These are phyloP conservation scores for Suhomyces choctaworum DNA, from an alignment of 1,139 yeast species.

Conservation along the genomic window DNA sequence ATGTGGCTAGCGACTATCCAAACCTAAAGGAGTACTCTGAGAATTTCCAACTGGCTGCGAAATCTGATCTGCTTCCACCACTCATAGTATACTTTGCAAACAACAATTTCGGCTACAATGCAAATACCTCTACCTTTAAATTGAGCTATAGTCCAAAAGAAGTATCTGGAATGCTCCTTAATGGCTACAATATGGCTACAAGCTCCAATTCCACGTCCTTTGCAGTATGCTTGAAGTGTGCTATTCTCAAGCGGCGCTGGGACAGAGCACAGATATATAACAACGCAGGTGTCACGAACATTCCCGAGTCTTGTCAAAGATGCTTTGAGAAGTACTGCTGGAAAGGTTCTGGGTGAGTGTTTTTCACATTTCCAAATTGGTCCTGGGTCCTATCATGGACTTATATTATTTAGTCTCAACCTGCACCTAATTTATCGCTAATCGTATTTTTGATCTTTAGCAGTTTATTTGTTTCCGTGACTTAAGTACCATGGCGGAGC, in stretches of 20 bases:
- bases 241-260: constrained; percentile 54
- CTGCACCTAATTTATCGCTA: too few species aligned
- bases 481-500: too few species aligned
- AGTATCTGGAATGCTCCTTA: constrained; percentile 44
- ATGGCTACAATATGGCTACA: constrained; percentile 56
- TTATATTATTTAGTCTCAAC: too few species aligned
- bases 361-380: too few species aligned
- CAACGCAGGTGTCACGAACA: constrained; percentile 1
- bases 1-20: constrained; percentile 35
- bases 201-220: constrained; percentile 41
- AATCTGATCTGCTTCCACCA: constrained; percentile 42
- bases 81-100: constrained; percentile 56
- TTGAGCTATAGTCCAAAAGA: constrained; percentile 48
- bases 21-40: neutral
- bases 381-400: too few species aligned
- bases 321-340: constrained; percentile 28
- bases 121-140: constrained; percentile 64
- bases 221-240: constrained; percentile 58
- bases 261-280: constrained; percentile 35
- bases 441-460: too few species aligned
- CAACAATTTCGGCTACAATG: constrained; percentile 34
- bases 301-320: constrained; percentile 21
- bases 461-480: too few species aligned
- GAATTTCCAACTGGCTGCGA: constrained; percentile 1
- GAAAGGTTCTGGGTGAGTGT: too few species aligned